Base-by-base conservation (phyloP, 179 eudicot genomes). In the Beta macrorhiza region DNA sequence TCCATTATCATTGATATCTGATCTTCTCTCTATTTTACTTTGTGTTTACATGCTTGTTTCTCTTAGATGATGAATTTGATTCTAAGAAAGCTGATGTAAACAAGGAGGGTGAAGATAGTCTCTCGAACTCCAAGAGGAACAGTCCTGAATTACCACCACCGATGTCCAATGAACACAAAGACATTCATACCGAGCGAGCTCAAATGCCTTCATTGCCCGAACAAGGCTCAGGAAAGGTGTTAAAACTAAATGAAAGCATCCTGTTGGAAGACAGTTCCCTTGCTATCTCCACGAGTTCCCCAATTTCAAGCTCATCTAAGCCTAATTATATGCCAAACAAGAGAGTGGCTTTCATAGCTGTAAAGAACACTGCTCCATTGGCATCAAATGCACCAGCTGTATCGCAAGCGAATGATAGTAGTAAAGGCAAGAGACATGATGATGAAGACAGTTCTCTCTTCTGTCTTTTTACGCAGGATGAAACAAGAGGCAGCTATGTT, bases 11-110 rank as follows among this genome's bases (percentile, higher is more conserved):
- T 59, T n/a, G 37, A 16, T 8, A 14, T 12, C 1, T 20, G 37
- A 15, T 44, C 37, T 25, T 25, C 25, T 7, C 37, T 17, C 67
- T 19, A 67, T 25, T 74, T 79, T 15, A 25, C 25, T 25, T 25
- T 25, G 25, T 25, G 25, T 55, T 68, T 58, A 49, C 42, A 25
- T 52, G 45, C 16, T 29, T 67, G 45, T 32, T 76, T 47, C 8
- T 77, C 7, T 79, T 55, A 89, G 89, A 64, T 78, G 86, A 85
- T 75, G 91, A 86, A 78, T 74, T 75, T 56, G 79, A 78, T 62
- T 62, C 78, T 0, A 44, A 72, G 64, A 74, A 80, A 67, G 72
- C n/a, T 57, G 89, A 83, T 77, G 80, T 78, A n/a, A 52, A 86
- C 3, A 25, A 25, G 25, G 57, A 44, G 6, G 72, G 42, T 64